Percentiles rank a stretch among this genome's conserved stretches.
phyloP scores from a whole-genome alignment of 805 yeast genomes.

The Barnettozyma vustinii region DNA sequence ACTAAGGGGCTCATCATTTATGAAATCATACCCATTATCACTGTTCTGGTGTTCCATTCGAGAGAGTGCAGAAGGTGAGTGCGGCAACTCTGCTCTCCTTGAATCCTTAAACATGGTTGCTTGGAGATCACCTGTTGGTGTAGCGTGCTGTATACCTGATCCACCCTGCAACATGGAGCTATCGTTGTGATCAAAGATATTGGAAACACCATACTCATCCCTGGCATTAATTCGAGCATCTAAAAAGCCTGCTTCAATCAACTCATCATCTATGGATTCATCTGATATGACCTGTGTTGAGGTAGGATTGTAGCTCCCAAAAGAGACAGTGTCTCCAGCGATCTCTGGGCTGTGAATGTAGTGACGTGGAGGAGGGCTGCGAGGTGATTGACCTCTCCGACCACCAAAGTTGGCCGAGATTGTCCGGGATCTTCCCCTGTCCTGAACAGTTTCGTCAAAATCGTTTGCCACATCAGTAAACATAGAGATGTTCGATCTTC shows the following conservation, averaged over 20 bases:
- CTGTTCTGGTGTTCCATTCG: not conserved
- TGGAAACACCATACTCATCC: conserved; percentile 3
- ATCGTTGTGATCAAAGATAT: conserved; percentile 13
- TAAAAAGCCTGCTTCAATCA: not conserved
- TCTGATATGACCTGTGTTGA: not conserved
- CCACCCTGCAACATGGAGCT: not conserved
- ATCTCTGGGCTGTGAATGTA: not conserved
- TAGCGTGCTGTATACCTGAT: not conserved
- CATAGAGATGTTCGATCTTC: not conserved
- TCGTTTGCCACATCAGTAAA: not conserved
- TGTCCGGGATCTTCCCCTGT: not conserved
- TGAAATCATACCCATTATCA: not conserved
- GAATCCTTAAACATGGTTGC: too few species aligned
- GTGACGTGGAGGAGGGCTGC: not conserved
- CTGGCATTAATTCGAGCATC: not conserved
- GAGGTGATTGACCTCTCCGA: not conserved
- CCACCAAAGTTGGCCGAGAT: not conserved
- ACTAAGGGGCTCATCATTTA: not conserved
- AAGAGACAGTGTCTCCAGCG: not conserved
- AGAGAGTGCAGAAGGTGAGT: not conserved
- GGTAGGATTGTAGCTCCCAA: not conserved
- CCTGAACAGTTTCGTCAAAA: not conserved
- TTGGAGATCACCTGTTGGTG: not conserved
- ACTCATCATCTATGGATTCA: not conserved
- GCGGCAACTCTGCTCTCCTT: not conserved